Conservation (phyloP, 2,329 filamentous ascomycete species). For the Trichoderma koningii region DNA sequence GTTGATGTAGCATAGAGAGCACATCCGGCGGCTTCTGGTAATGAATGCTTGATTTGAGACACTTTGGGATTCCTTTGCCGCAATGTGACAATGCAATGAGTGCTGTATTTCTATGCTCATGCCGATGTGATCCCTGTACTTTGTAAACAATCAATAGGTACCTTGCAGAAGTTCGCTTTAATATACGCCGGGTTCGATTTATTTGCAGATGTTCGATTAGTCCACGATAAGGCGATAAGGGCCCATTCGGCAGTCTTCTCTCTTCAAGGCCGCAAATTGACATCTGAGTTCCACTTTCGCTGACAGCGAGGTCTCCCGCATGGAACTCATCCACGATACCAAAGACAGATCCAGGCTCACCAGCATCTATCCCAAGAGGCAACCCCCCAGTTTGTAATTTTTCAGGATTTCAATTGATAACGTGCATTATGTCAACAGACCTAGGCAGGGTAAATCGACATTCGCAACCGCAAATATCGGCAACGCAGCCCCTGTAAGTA, state of each 20-base stretch:
- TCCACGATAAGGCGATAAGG: too few species aligned
- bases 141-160: too few species aligned
- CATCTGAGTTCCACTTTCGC: background rate
- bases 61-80: conserved; percentile 25
- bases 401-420: conserved; percentile 15
- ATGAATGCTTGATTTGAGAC: conserved; percentile 44
- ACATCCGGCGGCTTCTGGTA: conserved; percentile 45
- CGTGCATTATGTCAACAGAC: conserved; percentile 10
- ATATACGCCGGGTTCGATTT: too few species aligned
- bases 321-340: background rate
- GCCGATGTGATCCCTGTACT: background rate
- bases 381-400: background rate
- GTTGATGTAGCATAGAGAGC: conserved; percentile 49
- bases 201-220: background rate
- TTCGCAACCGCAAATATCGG: conserved; percentile 29
- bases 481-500: conserved; percentile 35
- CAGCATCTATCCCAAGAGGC: background rate
- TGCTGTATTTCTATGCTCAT: background rate
- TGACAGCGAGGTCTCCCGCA: background rate
- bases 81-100: conserved; percentile 28
- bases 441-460: conserved; percentile 18
- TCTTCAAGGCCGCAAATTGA: too few species aligned
- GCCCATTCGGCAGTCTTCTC: too few species aligned
- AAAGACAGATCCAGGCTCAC: background rate
- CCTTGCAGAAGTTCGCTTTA: too few species aligned